A percentile compares a stretch with the other conserved stretches of the same genome.
phyloP scores from a whole-genome alignment of 441 rosid species.

The Adansonia madagascariensis region DNA sequence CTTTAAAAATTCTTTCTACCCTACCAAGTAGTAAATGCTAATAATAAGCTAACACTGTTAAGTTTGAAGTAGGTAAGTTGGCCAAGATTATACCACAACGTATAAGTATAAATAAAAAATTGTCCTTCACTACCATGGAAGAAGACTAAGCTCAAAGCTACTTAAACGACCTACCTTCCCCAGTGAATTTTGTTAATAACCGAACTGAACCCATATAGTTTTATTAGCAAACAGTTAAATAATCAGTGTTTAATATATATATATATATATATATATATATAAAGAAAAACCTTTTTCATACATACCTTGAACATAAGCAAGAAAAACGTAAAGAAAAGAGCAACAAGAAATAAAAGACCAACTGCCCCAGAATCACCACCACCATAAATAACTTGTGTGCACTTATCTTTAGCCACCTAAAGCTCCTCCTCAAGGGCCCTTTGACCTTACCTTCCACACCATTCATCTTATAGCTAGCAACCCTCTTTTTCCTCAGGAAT shows the following conservation, averaged over 20 bases:
- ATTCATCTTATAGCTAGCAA: slow-evolving; percentile 84
- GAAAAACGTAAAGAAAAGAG: neutral
- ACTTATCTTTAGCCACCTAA: slow-evolving; percentile 83
- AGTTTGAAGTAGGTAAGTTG: neutral
- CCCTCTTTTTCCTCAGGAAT: slow-evolving; percentile 79
- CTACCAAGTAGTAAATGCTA: neutral
- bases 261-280: neutral
- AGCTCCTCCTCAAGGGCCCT: slow-evolving; percentile 68
- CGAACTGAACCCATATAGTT: neutral
- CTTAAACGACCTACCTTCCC: neutral
- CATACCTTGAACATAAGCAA: slow-evolving; percentile 28
- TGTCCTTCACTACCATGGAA: no score
- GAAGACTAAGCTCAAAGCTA: neutral
- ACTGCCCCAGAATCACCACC: slow-evolving; percentile 52
- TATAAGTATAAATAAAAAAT: no score
- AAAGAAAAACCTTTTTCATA: neutral
- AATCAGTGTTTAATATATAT: neutral
- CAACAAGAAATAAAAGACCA: neutral
- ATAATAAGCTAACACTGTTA: neutral
- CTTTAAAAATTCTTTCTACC: no score
- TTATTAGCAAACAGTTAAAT: neutral
- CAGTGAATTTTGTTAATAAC: neutral
- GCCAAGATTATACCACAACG: neutral
- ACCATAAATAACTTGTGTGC: slow-evolving; percentile 65
- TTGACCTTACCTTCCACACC: slow-evolving; percentile 79